Base-by-base conservation (phyloP, 768 basidiomycete species). In the Chalciporus pseudorubinellus region DNA sequence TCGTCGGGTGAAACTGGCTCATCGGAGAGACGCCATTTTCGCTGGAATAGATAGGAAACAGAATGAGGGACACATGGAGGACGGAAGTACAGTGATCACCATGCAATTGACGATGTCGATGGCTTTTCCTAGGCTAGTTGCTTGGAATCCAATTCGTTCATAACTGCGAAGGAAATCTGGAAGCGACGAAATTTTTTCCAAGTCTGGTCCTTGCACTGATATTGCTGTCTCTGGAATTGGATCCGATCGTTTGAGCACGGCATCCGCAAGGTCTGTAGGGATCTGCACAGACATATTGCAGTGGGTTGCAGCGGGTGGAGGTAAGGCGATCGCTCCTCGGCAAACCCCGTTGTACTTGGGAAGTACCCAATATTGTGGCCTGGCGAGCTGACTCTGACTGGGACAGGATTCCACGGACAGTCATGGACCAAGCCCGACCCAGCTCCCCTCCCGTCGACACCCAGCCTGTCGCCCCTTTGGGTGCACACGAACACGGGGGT, bases 131-230 rank as follows among this genome's bases (percentile, higher is more conserved):
- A 99, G 73, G 51, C 90, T 92, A 47, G 85, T 95, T n/a, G 97
- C 97, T 69, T 99, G 97, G 65, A 98, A 99, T 18, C 97, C 97
- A 46, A 98, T 97, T 29, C 85, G 81, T 64, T 89, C 84, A 72
- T 97, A 99, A 61, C 81, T 85, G 31, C 73, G 66, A 34, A 99
- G 70, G 56, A 99, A 79, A 31, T 79, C 73, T 39, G 85, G 75
- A 22, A 99, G 73, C 42, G 83, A 82, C 19, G 82, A 64, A 1
- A 76, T 69, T n/a, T 79, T 66, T 55, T 90, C 87, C 59, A 98
- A 89, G 68, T 95, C 79, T 11, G 97, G 97, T 0, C 97, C 97
- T 64, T 84, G 73, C 18, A 98, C 91, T 3, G 87, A 72, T 13
- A 89, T 69, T 0, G 87, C 81, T 33, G 79, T 72, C 16, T 77